Base-by-base conservation (phyloP, 257 asterid genomes). In the Buddleja alternifolia region DNA sequence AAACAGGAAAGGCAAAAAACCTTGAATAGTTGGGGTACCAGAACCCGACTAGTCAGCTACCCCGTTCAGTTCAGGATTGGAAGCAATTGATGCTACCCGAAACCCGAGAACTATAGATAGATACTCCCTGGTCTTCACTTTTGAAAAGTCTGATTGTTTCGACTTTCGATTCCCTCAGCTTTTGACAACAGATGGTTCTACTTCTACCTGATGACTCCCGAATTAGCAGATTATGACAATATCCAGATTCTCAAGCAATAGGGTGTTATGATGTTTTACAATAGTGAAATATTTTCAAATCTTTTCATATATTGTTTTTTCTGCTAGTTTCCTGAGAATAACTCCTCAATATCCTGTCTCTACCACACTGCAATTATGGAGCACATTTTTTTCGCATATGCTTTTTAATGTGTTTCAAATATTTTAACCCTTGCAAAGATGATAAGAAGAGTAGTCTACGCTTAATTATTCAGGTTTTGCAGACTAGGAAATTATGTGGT, bases 121-220 rank as follows among this genome's bases (percentile, higher is more conserved):
- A n/a, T 37, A n/a, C 36, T 14, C 40, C 60, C 20, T 51, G 4
- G 40, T 51, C 44, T 21, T 37, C 15, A 46, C 14, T 53, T 56
- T 20, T 63, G n/a, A 63, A 45, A 67, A n/a, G 41, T 63, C 20
- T 1, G 65, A 62, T 40, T 55, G 57, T 52, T 44, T 63, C 42
- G 12, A 37, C 37, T 34, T 46, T 55, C n/a, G n/a, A 25, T 44
- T 11, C 34, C 14, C 23, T 39, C 10, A 23, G 54, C 44, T 29
- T 70, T 34, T n/a, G 34, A 34, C 45, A 21, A 8, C 32, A 44
- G 24, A 7, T 72, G n/a, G n/a, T n/a, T n/a, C n/a, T n/a, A n/a
- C 21, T 21, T 63, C 55, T 34, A 34, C 41, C 36, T 16, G 25
- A n/a, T n/a, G n/a, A 52, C 65, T 54, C 42, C 62, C 34, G 2